Evolutionary conservation across 164 flowering plant species (phyloP), one percentile per base, ranked within the genome.

Genomic region (Annona squamosa): DNA sequence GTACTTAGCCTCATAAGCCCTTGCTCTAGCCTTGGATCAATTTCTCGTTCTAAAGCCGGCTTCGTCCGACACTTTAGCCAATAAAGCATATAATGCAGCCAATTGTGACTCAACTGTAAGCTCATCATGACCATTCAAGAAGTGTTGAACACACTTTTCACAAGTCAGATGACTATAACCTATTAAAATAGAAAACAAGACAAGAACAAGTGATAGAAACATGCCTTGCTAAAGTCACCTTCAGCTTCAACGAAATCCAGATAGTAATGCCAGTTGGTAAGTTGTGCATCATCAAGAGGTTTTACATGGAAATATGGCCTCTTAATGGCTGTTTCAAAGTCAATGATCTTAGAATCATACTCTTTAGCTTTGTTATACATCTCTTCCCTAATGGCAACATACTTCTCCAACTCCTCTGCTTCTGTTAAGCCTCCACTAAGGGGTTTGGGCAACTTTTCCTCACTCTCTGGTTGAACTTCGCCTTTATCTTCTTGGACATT

Each of bases 1-100:
- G 92, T 91, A 94, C 99, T 92, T 92, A 92, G 93, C 97, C 98
- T 90, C 76, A 87, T 87, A 86, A 90, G 88, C 87, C 94, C 92
- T 83, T 85, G 90, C 94, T 87, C 85, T 89, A 85, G 92, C 87
- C 91, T 88, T 90, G 88, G 97, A 88, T 83, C 97, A 91, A 86
- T 83, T 84, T 86, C 95, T 89, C 89, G 86, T 86, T 90, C 84
- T 78, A 84, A 86, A 85, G 63, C 83, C 13, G 91, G 93, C 98
- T 91, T 90, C 92, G 81, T 86, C 94, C 91, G 87, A 89, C 87
- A 86, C 83, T 86, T 87, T 92, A 87, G 89, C 97, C 95, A 88
- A 86, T 83, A 88, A 87, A 82, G 87, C 91, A 88, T 74, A 90
- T 85, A 90, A 87, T 83, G 92, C 97, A 85, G 45, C 90, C 92